Evolutionary conservation across 768 basidiomycete species (phyloP).

Genomic region (Mycena maculata): DNA sequence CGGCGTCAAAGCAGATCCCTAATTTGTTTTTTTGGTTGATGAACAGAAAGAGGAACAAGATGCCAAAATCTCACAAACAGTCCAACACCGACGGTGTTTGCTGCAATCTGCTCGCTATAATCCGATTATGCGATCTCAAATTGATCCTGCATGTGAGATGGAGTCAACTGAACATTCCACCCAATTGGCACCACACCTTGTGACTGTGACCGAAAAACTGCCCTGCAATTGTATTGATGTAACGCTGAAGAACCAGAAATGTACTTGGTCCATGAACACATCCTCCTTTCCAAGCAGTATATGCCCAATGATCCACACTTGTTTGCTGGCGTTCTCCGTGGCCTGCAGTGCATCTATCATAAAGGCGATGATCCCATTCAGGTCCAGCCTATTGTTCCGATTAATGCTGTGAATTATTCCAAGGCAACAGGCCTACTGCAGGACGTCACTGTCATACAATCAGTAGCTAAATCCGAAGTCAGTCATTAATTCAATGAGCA

Average conservation of each 20-base stretch:
- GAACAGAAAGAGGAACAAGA: not conserved
- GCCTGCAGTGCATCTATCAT: constrained; percentile 49
- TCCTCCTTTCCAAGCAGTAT: constrained; percentile 49
- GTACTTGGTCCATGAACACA: constrained; percentile 36
- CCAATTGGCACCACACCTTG: constrained; percentile 31
- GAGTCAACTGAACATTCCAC: not conserved
- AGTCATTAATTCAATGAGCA: not conserved
- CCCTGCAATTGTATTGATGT: constrained; percentile 53
- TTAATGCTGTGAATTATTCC: not conserved
- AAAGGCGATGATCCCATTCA: constrained; percentile 55
- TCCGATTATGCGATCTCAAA: constrained; percentile 56
- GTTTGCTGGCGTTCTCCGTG: constrained; percentile 51
- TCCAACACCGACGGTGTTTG: constrained; percentile 45
- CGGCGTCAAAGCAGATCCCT: constrained; percentile 52
- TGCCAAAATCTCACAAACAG: constrained; percentile 37
- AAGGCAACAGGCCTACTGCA: constrained; percentile 39
- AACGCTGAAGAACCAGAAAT: constrained; percentile 47
- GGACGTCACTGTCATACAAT: constrained; percentile 52
- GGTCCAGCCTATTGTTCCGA: constrained; percentile 45
- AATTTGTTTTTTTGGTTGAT: not conserved
- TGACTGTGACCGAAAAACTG: constrained; percentile 58
- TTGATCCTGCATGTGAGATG: constrained; percentile 46
- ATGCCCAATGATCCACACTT: constrained; percentile 55
- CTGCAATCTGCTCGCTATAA: constrained; percentile 45
- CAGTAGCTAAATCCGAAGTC: constrained; percentile 44